phyloP scores from a whole-genome alignment of 148 eudicot species.

The Pouteria glomerata region DNA sequence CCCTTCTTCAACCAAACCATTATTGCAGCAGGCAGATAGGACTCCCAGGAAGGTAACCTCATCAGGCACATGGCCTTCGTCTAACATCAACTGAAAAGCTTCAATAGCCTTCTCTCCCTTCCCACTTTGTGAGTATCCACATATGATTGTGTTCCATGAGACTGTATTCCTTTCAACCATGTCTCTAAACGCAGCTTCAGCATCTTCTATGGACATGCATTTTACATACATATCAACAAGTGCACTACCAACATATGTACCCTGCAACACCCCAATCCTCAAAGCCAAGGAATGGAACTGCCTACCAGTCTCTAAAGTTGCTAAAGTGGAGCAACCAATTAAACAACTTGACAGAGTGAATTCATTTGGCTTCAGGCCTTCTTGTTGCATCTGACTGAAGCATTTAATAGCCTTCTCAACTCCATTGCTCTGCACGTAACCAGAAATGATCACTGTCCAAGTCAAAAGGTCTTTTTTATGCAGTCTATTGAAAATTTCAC shows the following conservation, averaged over 20 bases:
- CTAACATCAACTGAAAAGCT: conserved; percentile 31
- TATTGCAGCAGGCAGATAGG: conserved; percentile 48
- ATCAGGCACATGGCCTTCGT: conserved; percentile 29
- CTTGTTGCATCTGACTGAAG: conserved; percentile 40
- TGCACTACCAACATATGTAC: conserved; percentile 34
- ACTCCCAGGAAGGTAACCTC: conserved; percentile 37
- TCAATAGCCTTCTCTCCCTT: conserved; percentile 30
- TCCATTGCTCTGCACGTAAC: conserved; percentile 34
- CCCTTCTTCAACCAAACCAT: conserved; percentile 39
- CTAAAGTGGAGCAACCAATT: conserved; percentile 30
- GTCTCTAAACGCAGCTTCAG: conserved; percentile 25
- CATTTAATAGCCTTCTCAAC: conserved; percentile 33
- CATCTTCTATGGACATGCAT: conserved; percentile 39
- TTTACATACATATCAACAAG: conserved; percentile 47
- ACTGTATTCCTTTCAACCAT: conserved; percentile 27
- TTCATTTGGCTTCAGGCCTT: conserved; percentile 36
- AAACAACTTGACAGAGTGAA: conserved; percentile 41
- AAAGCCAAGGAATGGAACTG: conserved; percentile 35
- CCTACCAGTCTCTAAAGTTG: conserved; percentile 34
- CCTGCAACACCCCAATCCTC: conserved; percentile 30
- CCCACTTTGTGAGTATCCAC: conserved; percentile 34
- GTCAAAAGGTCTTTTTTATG: conserved; percentile 30
- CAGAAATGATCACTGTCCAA: conserved; percentile 39
- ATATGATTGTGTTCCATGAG: conserved; percentile 45
- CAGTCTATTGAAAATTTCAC: conserved; percentile 19